A percentile compares a stretch with the other conserved stretches of the same genome.
Conservation (phyloP, 2,329 filamentous ascomycete genomes). For the Exophiala calicioides region DNA sequence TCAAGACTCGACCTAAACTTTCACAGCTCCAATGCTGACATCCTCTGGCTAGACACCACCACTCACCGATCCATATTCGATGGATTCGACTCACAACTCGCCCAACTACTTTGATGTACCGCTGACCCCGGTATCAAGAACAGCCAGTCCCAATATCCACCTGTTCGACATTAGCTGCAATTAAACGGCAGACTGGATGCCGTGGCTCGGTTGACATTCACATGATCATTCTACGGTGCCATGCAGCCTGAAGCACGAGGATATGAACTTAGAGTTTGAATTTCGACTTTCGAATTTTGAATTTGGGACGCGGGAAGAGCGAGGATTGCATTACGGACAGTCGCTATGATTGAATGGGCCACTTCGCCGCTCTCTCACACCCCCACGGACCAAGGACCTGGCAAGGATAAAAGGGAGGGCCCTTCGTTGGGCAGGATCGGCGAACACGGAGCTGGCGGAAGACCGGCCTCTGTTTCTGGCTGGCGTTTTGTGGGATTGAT, state of each 20-base stretch:
- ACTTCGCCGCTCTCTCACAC: neutral
- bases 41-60: conserved; percentile 39
- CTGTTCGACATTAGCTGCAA: conserved; percentile 28
- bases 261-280: no score
- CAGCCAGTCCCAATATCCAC: conserved; percentile 42
- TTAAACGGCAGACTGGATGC: conserved; percentile 8
- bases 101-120: conserved; percentile 43
- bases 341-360: neutral
- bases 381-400: no score
- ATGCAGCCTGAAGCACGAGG: no score
- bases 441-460: no score
- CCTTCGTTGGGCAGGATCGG: neutral
- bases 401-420: no score
- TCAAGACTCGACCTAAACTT: conserved; percentile 11
- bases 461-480: no score
- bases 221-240: neutral
- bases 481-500: neutral
- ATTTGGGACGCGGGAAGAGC: no score
- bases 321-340: no score
- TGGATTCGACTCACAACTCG: conserved; percentile 47
- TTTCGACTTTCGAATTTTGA: no score
- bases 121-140: conserved; percentile 44
- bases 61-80: conserved; percentile 40
- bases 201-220: no score
- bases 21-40: conserved; percentile 29